A percentile compares a stretch with the other conserved stretches of the same genome.
These are phyloP conservation scores for Mycena vitilis DNA, from an alignment of 768 basidiomycete species.

Conservation along the genomic window DNA sequence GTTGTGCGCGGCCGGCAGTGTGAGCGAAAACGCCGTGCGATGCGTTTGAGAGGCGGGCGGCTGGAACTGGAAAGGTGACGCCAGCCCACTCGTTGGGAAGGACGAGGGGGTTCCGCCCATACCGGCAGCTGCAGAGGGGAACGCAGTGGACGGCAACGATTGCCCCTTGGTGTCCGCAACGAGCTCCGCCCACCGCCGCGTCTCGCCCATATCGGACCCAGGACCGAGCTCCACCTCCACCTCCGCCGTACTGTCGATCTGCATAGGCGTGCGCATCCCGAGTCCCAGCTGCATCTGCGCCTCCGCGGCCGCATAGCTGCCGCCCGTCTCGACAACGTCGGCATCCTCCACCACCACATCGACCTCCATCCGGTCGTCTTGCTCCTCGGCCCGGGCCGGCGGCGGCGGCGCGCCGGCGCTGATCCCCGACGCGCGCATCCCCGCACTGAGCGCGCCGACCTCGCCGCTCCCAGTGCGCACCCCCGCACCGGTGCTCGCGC, in stretches of 20 bases:
- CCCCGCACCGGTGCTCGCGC: not conserved
- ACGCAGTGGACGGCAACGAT: conserved; percentile 17
- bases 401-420: not conserved
- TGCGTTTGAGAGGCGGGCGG: conserved; percentile 15
- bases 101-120: not conserved
- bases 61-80: conserved; percentile 27
- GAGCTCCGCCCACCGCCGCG: conserved; percentile 31
- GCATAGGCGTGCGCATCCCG: conserved; percentile 34
- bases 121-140: not conserved
- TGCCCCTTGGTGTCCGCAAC: conserved; percentile 31
- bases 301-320: conserved; percentile 6
- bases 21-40: conserved; percentile 23
- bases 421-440: conserved; percentile 23
- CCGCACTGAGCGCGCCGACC: conserved; percentile 19
- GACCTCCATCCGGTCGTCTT: conserved; percentile 17
- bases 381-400: conserved; percentile 6
- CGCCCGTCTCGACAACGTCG: conserved; percentile 4
- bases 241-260: conserved; percentile 18
- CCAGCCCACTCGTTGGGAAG: conserved; percentile 7
- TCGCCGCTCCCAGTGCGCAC: not conserved
- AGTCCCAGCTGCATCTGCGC: conserved; percentile 8
- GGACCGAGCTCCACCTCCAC: not conserved
- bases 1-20: conserved; percentile 12
- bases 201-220: conserved; percentile 21
- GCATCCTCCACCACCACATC: conserved; percentile 24